phyloP scores from a whole-genome alignment of 2,329 filamentous ascomycete species.

The Talaromyces sp. region DNA sequence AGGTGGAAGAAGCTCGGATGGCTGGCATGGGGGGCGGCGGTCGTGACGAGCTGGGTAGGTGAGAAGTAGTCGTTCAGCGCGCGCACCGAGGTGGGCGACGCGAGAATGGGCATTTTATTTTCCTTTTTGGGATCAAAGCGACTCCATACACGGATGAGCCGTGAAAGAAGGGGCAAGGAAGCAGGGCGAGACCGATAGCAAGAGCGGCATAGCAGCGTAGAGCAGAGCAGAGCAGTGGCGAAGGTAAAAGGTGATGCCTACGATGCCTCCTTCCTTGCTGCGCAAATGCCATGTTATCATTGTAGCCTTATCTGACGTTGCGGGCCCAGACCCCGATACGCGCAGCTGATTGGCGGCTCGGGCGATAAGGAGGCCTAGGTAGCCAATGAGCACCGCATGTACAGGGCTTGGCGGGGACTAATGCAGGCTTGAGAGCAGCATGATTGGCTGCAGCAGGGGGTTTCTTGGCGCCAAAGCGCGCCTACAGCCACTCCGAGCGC shows the following conservation, averaged over 20 bases:
- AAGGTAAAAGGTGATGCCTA: not conserved
- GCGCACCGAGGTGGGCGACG: slow-evolving; percentile 41
- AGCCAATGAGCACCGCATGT: not conserved
- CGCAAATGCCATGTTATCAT: not conserved
- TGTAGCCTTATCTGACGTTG: not conserved
- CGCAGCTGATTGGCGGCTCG: not conserved
- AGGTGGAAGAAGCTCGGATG: slow-evolving; percentile 54
- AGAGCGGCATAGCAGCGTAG: not conserved
- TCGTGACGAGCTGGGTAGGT: slow-evolving; percentile 12
- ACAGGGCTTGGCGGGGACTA: not conserved
- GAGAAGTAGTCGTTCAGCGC: slow-evolving; percentile 26
- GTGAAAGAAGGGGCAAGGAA: not conserved
- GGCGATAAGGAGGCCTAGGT: not conserved
- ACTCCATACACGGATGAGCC: not conserved
- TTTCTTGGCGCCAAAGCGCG: not conserved
- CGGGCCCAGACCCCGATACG: not conserved
- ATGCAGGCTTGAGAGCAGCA: not conserved
- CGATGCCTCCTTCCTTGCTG: not conserved
- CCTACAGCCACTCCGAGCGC: not conserved
- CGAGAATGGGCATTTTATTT: slow-evolving; percentile 34
- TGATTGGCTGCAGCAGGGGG: not conserved
- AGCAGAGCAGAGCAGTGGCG: not conserved
- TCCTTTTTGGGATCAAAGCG: not conserved
- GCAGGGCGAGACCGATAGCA: too few species aligned
- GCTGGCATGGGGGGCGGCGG: slow-evolving; percentile 25